Base-by-base conservation (phyloP, 371 early-diverging fungal genomes). In the Quaeritorhiza haematococci region DNA sequence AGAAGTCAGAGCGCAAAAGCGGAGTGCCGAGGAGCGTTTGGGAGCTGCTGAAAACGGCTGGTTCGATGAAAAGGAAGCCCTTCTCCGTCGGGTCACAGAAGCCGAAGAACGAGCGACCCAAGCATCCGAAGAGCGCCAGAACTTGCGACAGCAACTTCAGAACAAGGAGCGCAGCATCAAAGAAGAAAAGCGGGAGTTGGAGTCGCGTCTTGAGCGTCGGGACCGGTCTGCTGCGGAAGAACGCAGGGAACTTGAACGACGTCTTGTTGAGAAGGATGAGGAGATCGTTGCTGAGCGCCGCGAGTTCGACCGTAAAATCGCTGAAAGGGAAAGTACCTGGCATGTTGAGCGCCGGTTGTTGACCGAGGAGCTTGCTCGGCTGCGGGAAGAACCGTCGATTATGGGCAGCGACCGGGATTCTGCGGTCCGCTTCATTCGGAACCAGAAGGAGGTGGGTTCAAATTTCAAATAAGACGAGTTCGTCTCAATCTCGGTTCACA, bases 261-360 rank as follows among this genome's bases (percentile, higher is more conserved):
- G 55, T 3, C 38, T 58, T 10, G 4, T 3, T 13, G 38, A 38
- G 38, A 38, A 38, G 38, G 38, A 38, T 13, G 38, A 38, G 4
- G 55, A 55, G 5, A 47, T 26, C 6, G 4, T 26, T 19, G 3
- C 17, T 4, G 50, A 57, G 32, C 6, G 8, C 7, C 33, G 50
- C 7, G 33, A 4, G 28, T 19, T 34, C 17, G 58, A 49, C 7
- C 24, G 10, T 5, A 27, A 41, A 28, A 5, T 58, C 5, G 42
- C 38, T 8, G 56, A 58, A 6, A 13, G 30, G n/a, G 49, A 61
- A 21, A 19, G 30, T 5, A 15, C 30, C 2, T 61, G 62, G 62
- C 4, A 4, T 3, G 19, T 19, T 2, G 62, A 62, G 32, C 49
- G 58, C 28, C 2, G 10, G 27, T 15, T 17, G 1, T 33, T 62